Evolutionary conservation across 2,329 filamentous ascomycete species (phyloP).

Genomic region (Colletotrichum sp.): DNA sequence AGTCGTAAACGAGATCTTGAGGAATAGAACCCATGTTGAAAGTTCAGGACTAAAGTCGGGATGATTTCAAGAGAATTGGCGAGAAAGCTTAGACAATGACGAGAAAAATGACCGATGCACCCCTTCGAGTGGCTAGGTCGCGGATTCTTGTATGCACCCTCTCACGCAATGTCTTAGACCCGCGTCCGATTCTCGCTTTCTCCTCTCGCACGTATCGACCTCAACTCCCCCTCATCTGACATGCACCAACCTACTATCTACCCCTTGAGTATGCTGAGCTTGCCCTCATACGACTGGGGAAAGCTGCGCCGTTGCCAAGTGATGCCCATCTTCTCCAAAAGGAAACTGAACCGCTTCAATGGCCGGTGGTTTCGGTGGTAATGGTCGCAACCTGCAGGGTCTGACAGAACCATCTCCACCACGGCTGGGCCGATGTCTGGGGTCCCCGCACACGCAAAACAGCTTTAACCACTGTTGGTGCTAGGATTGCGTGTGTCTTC

Average conservation of each 20-base stretch:
- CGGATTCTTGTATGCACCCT: slow-evolving; percentile 2
- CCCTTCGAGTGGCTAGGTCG: neutral
- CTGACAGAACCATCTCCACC: neutral
- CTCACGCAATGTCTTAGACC: neutral
- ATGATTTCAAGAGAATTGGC: neutral
- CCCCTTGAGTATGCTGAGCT: neutral
- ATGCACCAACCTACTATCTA: neutral
- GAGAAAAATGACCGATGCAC: neutral
- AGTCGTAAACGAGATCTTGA: slow-evolving; percentile 7
- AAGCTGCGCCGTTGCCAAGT: neutral
- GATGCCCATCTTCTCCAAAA: neutral
- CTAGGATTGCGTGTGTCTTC: neutral
- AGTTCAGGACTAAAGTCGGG: neutral
- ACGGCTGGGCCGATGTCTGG: neutral
- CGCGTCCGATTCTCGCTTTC: neutral
- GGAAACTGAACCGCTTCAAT: neutral
- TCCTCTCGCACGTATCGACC: neutral
- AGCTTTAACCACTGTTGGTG: neutral
- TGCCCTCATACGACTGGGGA: neutral
- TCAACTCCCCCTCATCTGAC: neutral
- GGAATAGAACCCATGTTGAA: slow-evolving; percentile 4
- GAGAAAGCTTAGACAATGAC: neutral
- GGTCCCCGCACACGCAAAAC: neutral
- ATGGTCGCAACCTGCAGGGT: neutral
- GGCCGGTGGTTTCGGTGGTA: neutral